Evolutionary conservation across 1,284 basidiomycete genomes (phyloP), one percentile per base, ranked within the genome.

Genomic region (Neolentinus lepideus): DNA sequence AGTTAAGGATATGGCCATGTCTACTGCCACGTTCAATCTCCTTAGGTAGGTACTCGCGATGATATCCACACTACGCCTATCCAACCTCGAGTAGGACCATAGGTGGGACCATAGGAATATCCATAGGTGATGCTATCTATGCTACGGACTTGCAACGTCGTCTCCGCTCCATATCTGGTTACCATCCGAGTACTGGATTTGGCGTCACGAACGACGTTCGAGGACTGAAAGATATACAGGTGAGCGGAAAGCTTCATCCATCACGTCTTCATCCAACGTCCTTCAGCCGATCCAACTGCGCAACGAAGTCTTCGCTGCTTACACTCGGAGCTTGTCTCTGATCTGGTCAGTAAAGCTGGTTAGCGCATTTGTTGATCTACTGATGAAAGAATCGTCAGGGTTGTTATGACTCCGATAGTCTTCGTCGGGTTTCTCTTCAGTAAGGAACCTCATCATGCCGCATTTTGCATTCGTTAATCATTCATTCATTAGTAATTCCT

Each of bases 41-140:
- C 69, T 90, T 57, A 78, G 29, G 29, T 31, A 12, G 29, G 29
- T 31, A 12, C 12, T 31, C 29, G 29, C 12, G 12, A 4, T 12
- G 29, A 31, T 6, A 12, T 31, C 29, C 4, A 6, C 4, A 31
- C 29, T 4, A 4, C 29, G 29, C 29, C 6, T 31, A 12, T 31
- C 12, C 6, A 31, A 12, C 29, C 12, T 31, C 29, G 29, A 6
- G 6, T 31, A 31, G 88, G 54, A 82, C 79, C 0, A 68, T 92
- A 19, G 89, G 89, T n/a, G 89, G 85, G 2, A 87, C 90, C 0
- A 74, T 92, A 33, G 88, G 89, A 3, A 80, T 92, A 55, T 77
- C 88, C 0, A 66, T 90, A 29, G 86, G 88, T 24, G 83, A 90
- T 61, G 79, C 83, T 1, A 83, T 90, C 57, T 85, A 84, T 59